These are phyloP conservation scores for Aspergillus fructus DNA, from an alignment of 2,329 filamentous ascomycete species.

Conservation along the genomic window DNA sequence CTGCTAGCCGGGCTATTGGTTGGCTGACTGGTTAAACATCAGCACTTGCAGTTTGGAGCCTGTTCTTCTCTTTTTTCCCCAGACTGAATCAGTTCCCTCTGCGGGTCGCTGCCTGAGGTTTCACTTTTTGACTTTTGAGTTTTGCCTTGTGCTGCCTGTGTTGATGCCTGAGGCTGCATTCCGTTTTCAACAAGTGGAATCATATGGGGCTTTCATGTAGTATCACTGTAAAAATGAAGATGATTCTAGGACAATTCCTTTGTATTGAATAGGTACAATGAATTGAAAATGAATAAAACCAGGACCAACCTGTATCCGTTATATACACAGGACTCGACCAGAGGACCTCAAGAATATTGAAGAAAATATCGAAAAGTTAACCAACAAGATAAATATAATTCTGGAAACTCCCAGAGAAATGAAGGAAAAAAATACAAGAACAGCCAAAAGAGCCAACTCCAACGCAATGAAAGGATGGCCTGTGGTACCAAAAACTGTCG, in stretches of 20 bases:
- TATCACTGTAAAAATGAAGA: neutral
- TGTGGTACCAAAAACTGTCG: slow-evolving; percentile 1
- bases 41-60: neutral
- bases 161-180: neutral
- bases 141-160: neutral
- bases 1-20: neutral
- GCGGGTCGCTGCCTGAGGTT: neutral
- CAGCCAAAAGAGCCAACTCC: neutral
- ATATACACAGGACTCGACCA: neutral
- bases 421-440: neutral
- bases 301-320: neutral
- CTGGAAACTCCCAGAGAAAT: neutral
- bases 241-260: no score
- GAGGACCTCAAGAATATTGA: no score
- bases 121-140: neutral
- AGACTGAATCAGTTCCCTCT: neutral
- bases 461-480: neutral
- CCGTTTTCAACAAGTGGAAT: neutral
- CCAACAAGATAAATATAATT: neutral
- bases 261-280: neutral
- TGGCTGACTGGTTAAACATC: neutral
- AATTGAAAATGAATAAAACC: neutral
- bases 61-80: neutral
- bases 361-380: neutral
- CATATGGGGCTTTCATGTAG: neutral